A percentile compares a stretch with the other conserved stretches of the same genome.
Conservation (phyloP, 805 yeast species). For the Candida glaebosa region DNA sequence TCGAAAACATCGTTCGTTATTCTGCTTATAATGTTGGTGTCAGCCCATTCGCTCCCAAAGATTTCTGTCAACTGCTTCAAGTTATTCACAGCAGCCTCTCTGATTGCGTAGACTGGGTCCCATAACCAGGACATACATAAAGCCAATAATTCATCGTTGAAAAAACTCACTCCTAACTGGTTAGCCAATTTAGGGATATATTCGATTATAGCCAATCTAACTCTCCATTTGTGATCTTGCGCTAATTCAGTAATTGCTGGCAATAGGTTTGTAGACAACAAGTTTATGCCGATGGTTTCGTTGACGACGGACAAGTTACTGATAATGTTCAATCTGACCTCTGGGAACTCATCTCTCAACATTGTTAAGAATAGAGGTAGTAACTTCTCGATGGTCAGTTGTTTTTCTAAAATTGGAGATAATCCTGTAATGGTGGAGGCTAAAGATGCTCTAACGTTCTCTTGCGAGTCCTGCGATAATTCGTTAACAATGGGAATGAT, state of each 20-base stretch:
- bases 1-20: constrained; percentile 44
- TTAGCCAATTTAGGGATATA: constrained; percentile 93
- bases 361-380: constrained; percentile 86
- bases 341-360: constrained; percentile 96
- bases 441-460: constrained; percentile 87
- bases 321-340: constrained; percentile 90
- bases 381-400: constrained; percentile 74
- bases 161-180: constrained; percentile 89
- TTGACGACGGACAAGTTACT: constrained; percentile 89
- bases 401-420: constrained; percentile 82
- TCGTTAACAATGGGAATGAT: constrained; percentile 81
- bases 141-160: constrained; percentile 86
- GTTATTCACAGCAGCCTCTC: constrained; percentile 93
- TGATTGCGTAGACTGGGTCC: constrained; percentile 94
- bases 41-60: constrained; percentile 94
- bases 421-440: constrained; percentile 85
- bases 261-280: constrained; percentile 77
- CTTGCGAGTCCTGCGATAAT: constrained; percentile 86
- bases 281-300: constrained; percentile 88
- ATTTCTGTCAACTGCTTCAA: constrained; percentile 75
- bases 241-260: constrained; percentile 97
- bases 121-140: constrained; percentile 97
- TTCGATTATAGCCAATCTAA: constrained; percentile 92
- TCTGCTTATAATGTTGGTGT: constrained; percentile 74
- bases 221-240: constrained; percentile 97